Evolutionary conservation across 2,329 filamentous ascomycete genomes (phyloP).

Genomic region (Pseudogymnoascus sp.): DNA sequence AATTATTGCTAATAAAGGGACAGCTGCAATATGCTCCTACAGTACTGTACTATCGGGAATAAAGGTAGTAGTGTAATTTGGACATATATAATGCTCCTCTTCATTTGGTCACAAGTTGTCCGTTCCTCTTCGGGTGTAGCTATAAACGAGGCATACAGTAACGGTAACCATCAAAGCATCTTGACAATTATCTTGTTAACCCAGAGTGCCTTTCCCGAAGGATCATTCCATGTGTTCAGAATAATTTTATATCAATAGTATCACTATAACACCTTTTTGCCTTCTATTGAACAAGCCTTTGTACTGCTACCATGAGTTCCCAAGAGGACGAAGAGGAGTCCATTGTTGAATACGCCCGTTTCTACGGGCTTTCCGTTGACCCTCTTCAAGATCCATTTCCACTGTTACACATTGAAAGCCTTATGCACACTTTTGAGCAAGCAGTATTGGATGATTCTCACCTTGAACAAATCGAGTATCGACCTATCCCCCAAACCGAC

Average conservation of each 20-base stretch:
- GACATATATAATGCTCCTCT: background rate
- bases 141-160: background rate
- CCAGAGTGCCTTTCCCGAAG: too few relatives aligned
- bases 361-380: constrained; percentile 20
- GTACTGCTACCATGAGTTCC: background rate
- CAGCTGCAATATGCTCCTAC: background rate
- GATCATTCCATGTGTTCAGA: background rate
- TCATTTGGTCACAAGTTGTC: background rate
- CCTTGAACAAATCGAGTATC: constrained; percentile 17
- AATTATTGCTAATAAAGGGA: background rate
- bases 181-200: background rate
- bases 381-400: constrained; percentile 17
- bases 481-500: constrained; percentile 12
- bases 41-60: background rate
- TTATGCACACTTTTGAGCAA: constrained; percentile 9
- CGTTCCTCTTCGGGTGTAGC: background rate
- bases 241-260: background rate
- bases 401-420: constrained; percentile 14
- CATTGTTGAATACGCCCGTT: constrained; percentile 25
- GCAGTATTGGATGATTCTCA: constrained; percentile 11
- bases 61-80: background rate
- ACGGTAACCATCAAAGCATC: background rate
- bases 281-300: background rate
- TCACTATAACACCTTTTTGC: background rate
- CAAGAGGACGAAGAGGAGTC: constrained; percentile 14